Evolutionary conservation across 768 basidiomycete species (phyloP).

Genomic region (Suillus bovinus): DNA sequence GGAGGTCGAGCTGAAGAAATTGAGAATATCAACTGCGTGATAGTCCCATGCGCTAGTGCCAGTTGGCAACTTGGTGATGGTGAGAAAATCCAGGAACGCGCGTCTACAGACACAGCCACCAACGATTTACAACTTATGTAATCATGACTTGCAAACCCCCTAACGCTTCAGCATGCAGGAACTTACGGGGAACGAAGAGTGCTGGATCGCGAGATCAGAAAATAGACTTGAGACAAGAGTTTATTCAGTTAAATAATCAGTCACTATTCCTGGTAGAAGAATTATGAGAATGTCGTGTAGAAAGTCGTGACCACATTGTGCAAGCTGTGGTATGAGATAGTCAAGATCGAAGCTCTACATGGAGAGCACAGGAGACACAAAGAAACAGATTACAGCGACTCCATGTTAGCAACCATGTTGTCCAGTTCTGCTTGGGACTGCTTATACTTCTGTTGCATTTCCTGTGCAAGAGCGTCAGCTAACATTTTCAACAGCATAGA

Average conservation of each 20-base stretch:
- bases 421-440: conserved; percentile 79
- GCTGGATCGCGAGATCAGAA: neutral
- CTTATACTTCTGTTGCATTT: conserved; percentile 68
- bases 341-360: conserved; percentile 3
- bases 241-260: conserved; percentile 17
- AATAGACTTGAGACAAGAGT: neutral
- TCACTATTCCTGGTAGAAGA: conserved; percentile 17
- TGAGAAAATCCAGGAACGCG: no score
- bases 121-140: conserved; percentile 6
- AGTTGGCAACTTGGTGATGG: no score
- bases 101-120: no score
- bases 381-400: conserved; percentile 49
- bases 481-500: conserved; percentile 7
- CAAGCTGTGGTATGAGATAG: neutral
- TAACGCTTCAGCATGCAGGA: neutral
- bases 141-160: neutral
- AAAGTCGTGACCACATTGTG: neutral
- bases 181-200: neutral
- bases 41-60: neutral
- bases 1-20: neutral
- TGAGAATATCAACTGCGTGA: neutral
- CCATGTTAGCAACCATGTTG: conserved; percentile 78
- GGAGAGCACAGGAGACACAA: conserved; percentile 1
- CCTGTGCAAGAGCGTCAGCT: conserved; percentile 43
- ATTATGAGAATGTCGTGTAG: conserved; percentile 23